Evolutionary conservation across 805 yeast species (phyloP).

Genomic region (Metschnikowia amazonensis): DNA sequence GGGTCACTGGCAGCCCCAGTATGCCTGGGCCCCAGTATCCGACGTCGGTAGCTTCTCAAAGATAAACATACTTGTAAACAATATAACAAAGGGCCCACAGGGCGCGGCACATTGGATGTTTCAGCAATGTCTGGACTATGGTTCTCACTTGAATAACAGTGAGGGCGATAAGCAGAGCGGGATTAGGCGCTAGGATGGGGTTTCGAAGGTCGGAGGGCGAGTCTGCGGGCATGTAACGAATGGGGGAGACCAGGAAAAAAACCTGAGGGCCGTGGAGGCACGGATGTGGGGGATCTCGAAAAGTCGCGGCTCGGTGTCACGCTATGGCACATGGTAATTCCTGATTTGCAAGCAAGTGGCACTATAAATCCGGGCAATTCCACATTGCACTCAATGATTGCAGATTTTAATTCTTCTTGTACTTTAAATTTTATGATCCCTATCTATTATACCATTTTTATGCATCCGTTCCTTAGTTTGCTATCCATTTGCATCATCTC

Average conservation of each 20-base stretch:
- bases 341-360: neutral
- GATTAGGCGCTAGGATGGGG: neutral
- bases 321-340: neutral
- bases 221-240: neutral
- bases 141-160: neutral
- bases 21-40: neutral
- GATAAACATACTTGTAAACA: constrained; percentile 5
- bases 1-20: neutral
- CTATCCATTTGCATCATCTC: neutral
- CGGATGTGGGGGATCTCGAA: constrained; percentile 6
- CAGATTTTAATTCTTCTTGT: no score
- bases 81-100: constrained; percentile 3
- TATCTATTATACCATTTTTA: no score
- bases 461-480: no score
- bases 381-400: no score
- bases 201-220: neutral
- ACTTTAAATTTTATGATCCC: no score
- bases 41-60: neutral
- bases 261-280: constrained; percentile 2
- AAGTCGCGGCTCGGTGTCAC: constrained; percentile 6
- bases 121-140: neutral
- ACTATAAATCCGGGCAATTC: no score
- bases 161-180: neutral
- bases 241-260: constrained; percentile 4
- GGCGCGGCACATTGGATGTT: constrained; percentile 4